Conservation (phyloP, 2,329 filamentous ascomycete genomes). For the Exophiala spinifera region DNA sequence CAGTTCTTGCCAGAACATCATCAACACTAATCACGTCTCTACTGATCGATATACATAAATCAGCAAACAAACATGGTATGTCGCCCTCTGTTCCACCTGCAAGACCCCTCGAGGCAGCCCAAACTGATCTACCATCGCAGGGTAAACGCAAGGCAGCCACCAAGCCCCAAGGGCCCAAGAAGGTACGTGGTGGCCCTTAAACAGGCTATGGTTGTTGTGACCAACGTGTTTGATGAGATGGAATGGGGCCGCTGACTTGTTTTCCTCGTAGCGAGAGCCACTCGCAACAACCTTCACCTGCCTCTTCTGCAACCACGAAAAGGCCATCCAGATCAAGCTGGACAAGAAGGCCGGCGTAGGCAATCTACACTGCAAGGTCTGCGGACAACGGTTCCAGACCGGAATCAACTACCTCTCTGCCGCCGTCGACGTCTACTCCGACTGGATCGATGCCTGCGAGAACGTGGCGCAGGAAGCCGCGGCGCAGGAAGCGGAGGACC, state of each 20-base stretch:
- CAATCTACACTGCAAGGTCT: constrained; percentile 83
- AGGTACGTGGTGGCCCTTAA: too few species aligned
- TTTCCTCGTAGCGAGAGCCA: constrained; percentile 40
- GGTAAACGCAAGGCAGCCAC: constrained; percentile 88
- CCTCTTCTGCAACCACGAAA: constrained; percentile 98
- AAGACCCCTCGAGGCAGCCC: too few species aligned
- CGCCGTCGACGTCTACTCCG: constrained; percentile 91
- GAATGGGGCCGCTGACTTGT: constrained; percentile 26
- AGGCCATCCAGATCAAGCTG: constrained; percentile 82
- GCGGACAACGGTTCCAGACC: constrained; percentile 89
- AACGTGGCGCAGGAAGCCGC: constrained; percentile 63
- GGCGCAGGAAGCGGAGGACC: constrained; percentile 29
- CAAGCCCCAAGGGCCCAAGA: constrained; percentile 46
- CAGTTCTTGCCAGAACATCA: too few species aligned
- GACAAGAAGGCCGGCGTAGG: constrained; percentile 91
- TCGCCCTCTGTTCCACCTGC: too few species aligned
- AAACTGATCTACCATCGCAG: constrained; percentile 42
- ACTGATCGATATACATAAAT: too few species aligned
- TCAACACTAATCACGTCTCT: too few species aligned
- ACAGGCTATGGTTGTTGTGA: too few species aligned
- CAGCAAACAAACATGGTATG: too few species aligned
- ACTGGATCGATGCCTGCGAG: constrained; percentile 96
- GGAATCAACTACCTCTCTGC: constrained; percentile 82
- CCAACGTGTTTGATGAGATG: too few species aligned
- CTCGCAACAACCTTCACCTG: constrained; percentile 81